These are phyloP conservation scores for Torulaspora gathmanii DNA, from an alignment of 805 yeast genomes.

Conservation along the genomic window DNA sequence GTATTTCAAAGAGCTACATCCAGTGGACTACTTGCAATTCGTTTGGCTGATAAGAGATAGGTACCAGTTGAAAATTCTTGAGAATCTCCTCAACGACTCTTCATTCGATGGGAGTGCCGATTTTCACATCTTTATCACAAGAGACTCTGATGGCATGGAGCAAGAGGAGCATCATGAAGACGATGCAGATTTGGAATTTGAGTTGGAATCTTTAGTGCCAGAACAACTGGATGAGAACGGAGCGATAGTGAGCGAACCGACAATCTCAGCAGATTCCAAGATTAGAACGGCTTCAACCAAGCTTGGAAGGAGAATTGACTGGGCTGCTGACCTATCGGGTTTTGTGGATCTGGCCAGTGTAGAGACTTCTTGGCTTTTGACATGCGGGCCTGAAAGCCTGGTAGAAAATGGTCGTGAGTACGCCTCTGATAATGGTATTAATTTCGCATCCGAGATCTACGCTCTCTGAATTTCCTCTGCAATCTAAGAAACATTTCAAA, in stretches of 20 bases:
- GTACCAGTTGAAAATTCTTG: constrained; percentile 45
- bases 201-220: constrained; percentile 13
- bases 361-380: constrained; percentile 28
- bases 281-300: constrained; percentile 18
- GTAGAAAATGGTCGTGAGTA: constrained; percentile 20
- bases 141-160: constrained; percentile 6
- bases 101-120: constrained; percentile 11
- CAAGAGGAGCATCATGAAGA: constrained; percentile 3
- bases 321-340: constrained; percentile 26
- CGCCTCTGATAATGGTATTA: constrained; percentile 20
- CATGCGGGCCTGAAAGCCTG: constrained; percentile 32
- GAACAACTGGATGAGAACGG: constrained; percentile 21
- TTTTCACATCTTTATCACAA: constrained; percentile 18
- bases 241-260: constrained; percentile 9
- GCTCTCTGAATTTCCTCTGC: constrained; percentile 8
- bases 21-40: constrained; percentile 36
- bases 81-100: constrained; percentile 3
- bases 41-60: constrained; percentile 52
- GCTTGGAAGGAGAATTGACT: constrained; percentile 26
- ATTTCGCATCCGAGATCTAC: constrained; percentile 24
- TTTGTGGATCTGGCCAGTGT: constrained; percentile 16
- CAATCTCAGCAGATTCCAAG: neutral
- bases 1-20: constrained; percentile 22
- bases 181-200: constrained; percentile 18
- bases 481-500: neutral